Evolutionary conservation across 2,329 filamentous ascomycete genomes (phyloP).

Genomic region (Metarhizium brunneum): DNA sequence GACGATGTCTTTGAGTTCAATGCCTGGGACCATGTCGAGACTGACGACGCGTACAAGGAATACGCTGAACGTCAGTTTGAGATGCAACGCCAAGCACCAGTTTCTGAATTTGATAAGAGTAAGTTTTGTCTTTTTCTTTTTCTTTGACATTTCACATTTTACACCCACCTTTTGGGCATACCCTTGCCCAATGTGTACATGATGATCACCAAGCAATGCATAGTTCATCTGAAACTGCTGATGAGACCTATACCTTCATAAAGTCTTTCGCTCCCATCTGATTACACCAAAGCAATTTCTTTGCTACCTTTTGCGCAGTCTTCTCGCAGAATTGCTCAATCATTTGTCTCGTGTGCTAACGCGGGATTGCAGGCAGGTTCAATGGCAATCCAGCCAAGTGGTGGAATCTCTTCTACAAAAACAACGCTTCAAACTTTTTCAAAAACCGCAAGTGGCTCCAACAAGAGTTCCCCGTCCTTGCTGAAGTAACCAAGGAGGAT

Average conservation of each 20-base stretch:
- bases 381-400: slow-evolving; percentile 86
- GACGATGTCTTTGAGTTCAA: slow-evolving; percentile 97
- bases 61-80: slow-evolving; percentile 79
- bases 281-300: slow-evolving; percentile 20
- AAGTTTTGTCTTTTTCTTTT: slow-evolving; percentile 24
- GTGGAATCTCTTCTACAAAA: slow-evolving; percentile 98
- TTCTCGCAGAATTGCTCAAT: slow-evolving; percentile 1
- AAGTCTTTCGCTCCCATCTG: slow-evolving; percentile 69
- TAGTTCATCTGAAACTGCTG: slow-evolving; percentile 64
- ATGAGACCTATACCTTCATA: slow-evolving; percentile 43
- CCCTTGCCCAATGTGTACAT: slow-evolving; percentile 28
- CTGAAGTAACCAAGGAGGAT: slow-evolving; percentile 59
- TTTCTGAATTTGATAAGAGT: slow-evolving; percentile 88
- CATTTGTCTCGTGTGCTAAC: slow-evolving; percentile 27
- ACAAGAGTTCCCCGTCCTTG: slow-evolving; percentile 90
- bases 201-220: slow-evolving; percentile 52
- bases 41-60: slow-evolving; percentile 77
- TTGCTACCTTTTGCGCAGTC: neutral
- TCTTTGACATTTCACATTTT: neutral
- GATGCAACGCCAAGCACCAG: slow-evolving; percentile 76
- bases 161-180: neutral
- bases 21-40: slow-evolving; percentile 96
- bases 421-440: slow-evolving; percentile 96
- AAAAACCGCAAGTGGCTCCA: slow-evolving; percentile 96
- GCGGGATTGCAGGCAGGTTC: slow-evolving; percentile 55